These are phyloP conservation scores for Pichia sporocuriosa DNA, from an alignment of 805 yeast species.

Conservation along the genomic window DNA sequence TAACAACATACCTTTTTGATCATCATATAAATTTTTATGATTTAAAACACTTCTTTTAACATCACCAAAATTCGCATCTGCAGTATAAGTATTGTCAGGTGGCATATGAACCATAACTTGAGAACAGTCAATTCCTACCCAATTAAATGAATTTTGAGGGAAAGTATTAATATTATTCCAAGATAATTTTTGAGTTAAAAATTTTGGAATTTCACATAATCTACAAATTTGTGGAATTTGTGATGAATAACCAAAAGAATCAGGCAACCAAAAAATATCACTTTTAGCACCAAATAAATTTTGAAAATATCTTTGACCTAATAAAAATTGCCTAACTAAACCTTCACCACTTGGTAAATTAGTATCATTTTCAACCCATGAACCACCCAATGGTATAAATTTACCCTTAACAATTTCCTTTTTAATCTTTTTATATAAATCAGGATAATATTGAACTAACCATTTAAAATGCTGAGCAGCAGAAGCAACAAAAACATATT, in stretches of 20 bases:
- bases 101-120: constrained; percentile 97
- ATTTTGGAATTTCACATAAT: constrained; percentile 74
- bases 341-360: constrained; percentile 95
- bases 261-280: constrained; percentile 89
- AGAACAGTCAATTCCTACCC: constrained; percentile 93
- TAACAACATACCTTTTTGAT: constrained; percentile 71
- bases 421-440: constrained; percentile 55
- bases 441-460: constrained; percentile 84
- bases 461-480: constrained; percentile 96
- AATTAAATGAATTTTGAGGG: constrained; percentile 86
- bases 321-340: constrained; percentile 75
- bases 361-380: constrained; percentile 98
- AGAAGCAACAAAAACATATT: constrained; percentile 88
- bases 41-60: constrained; percentile 72
- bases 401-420: constrained; percentile 63
- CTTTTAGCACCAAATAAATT: constrained; percentile 73
- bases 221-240: constrained; percentile 93
- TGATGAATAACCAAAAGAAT: constrained; percentile 93
- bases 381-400: constrained; percentile 89
- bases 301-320: constrained; percentile 83
- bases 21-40: constrained; percentile 77
- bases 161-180: constrained; percentile 94
- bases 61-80: constrained; percentile 89
- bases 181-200: constrained; percentile 86
- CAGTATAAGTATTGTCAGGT: constrained; percentile 93